These are phyloP conservation scores for Curvularia eragrostidis DNA, from an alignment of 2,329 filamentous ascomycete genomes.

Conservation along the genomic window DNA sequence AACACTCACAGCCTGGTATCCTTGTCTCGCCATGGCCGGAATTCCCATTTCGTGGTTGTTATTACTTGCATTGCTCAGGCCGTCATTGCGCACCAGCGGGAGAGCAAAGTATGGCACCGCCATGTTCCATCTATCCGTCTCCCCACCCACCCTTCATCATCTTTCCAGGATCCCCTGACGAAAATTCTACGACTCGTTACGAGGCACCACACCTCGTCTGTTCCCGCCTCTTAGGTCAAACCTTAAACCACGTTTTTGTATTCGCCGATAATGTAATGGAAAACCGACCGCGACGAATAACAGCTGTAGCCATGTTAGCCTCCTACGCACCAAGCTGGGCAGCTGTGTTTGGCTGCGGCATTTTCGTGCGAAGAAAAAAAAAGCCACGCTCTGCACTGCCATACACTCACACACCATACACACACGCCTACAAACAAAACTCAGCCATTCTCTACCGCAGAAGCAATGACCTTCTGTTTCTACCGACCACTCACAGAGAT, in stretches of 20 bases:
- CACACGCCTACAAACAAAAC: neutral
- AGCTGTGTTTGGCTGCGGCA: neutral
- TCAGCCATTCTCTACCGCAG: conserved; percentile 1
- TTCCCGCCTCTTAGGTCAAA: conserved; percentile 17
- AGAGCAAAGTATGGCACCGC: conserved; percentile 3
- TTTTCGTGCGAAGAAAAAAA: conserved; percentile 1
- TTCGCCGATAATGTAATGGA: conserved; percentile 5
- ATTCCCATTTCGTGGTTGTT: neutral
- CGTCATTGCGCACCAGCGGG: conserved; percentile 8
- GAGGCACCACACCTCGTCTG: conserved; percentile 19
- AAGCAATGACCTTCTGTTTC: conserved; percentile 10
- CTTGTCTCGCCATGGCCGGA: conserved; percentile 10
- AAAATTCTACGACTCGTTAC: conserved; percentile 16
- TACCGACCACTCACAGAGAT: neutral
- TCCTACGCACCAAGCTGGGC: neutral
- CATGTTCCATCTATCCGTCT: neutral
- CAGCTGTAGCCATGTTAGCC: neutral
- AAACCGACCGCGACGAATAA: neutral
- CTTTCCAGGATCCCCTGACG: conserved; percentile 5
- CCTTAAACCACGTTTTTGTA: conserved; percentile 14
- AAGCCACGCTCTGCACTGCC: neutral
- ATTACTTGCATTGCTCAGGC: conserved; percentile 8
- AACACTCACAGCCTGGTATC: neutral
- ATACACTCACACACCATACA: neutral
- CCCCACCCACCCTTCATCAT: neutral